phyloP scores from a whole-genome alignment of 164 flowering plant genomes.

The Kalanchoe fedtschenkoi region DNA sequence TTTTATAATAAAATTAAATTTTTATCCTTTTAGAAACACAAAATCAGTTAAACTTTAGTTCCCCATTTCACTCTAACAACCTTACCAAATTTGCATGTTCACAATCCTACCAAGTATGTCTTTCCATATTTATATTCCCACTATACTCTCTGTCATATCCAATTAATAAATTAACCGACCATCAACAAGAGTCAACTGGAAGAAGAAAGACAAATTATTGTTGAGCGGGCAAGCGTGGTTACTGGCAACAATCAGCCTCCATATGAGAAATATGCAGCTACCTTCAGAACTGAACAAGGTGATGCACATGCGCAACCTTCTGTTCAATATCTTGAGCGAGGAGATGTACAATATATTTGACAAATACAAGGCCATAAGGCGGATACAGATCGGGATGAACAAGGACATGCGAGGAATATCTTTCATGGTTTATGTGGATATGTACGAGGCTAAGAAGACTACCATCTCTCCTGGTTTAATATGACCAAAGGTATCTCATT shows the following conservation, averaged over 20 bases:
- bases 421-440: slow-evolving; percentile 93
- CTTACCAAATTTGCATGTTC: too few species aligned
- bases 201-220: too few species aligned
- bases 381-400: slow-evolving; percentile 72
- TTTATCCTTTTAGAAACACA: too few species aligned
- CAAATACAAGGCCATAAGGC: slow-evolving; percentile 90
- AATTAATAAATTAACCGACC: too few species aligned
- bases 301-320: slow-evolving; percentile 77
- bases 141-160: too few species aligned
- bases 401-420: slow-evolving; percentile 94
- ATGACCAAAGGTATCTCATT: slow-evolving; percentile 88
- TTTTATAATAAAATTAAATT: too few species aligned
- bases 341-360: slow-evolving; percentile 99
- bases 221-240: background rate
- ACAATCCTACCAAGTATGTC: too few species aligned
- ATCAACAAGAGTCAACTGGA: too few species aligned
- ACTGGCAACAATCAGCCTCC: slow-evolving; percentile 60
- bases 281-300: slow-evolving; percentile 89
- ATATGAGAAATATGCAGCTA: slow-evolving; percentile 80
- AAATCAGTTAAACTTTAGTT: too few species aligned
- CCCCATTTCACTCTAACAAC: too few species aligned
- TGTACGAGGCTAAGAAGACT: slow-evolving; percentile 93
- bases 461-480: slow-evolving; percentile 89
- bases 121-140: too few species aligned
- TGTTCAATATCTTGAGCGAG: slow-evolving; percentile 90